Base-by-base conservation (phyloP, 139 green algal genomes). In the Chlorella vulgaris region DNA sequence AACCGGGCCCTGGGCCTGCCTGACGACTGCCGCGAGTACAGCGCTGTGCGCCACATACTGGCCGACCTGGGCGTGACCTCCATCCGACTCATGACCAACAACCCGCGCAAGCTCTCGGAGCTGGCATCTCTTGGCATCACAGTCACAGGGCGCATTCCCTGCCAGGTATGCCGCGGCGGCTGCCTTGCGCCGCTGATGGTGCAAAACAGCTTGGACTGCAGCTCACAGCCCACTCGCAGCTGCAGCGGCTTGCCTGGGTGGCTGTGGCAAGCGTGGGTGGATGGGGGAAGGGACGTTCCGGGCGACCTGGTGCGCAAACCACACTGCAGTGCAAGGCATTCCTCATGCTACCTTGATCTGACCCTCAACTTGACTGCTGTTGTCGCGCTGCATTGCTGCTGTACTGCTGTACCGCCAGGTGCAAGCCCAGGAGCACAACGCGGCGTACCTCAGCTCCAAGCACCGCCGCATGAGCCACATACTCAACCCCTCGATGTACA, bases 21-120 rank as follows among this genome's bases (percentile, higher is more conserved):
- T 22, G 95, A 98, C 76, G 95, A 98, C 84, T 95, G 91, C 83
- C 82, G 95, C 3, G 95, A 98, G 85, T 98, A 98, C 89, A 94
- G 88, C 3, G 90, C 89, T 7, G 95, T 98, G 39, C 31, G 29
- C 29, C 95, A 96, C 87, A 98, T 98, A 74, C 89, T 98, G 22
- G n/a, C 51, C 2, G 91, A 97, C 62, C 74, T 98, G 69, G 79
- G 82, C 68, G 68, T 98, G 15, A 86, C 89, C 43, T 94, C 87
- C 85, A 89, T 98, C 2, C 62, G 82, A 39, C 89, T 98, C 70
- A 98, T 98, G 87, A 98, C 94, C 39, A 98, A 98, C 90, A 98
- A 98, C 89, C 94, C 94, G 4, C 87, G 95, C 53, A 98, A 98
- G 86, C 94, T 98, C 24, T 84, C 81, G 69, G 73, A 91, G 77